Evolutionary conservation across 345 rosid genomes (phyloP).

Genomic region (Gynandropsis gynandra): DNA sequence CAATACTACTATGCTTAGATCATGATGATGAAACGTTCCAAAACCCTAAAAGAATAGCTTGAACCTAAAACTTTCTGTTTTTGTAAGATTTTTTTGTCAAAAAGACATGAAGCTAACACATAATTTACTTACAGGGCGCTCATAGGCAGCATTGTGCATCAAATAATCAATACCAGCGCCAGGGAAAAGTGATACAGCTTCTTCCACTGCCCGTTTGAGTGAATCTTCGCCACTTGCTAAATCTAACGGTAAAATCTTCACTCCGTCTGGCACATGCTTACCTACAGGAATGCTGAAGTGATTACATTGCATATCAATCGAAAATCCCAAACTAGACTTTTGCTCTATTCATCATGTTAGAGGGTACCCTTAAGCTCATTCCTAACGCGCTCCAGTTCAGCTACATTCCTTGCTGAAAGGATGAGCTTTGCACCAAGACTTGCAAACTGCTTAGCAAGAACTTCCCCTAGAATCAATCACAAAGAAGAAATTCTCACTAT

Average conservation of each 20-base stretch:
- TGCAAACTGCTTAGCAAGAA: slow-evolving; percentile 79
- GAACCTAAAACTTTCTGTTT: background rate
- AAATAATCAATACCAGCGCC: slow-evolving; percentile 69
- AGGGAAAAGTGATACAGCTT: slow-evolving; percentile 61
- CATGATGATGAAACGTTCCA: background rate
- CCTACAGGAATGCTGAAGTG: slow-evolving; percentile 35
- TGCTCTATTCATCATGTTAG: background rate
- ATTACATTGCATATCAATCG: slow-evolving; percentile 8
- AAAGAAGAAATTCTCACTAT: background rate
- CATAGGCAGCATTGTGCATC: slow-evolving; percentile 92
- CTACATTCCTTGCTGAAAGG: slow-evolving; percentile 73
- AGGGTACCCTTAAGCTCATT: slow-evolving; percentile 57
- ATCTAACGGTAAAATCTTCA: slow-evolving; percentile 74
- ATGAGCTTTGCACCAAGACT: slow-evolving; percentile 85
- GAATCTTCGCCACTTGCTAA: slow-evolving; percentile 71
- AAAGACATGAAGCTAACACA: background rate
- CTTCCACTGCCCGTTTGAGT: slow-evolving; percentile 59
- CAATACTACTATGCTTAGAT: background rate
- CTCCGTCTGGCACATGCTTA: slow-evolving; percentile 64
- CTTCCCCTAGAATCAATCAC: slow-evolving; percentile 49
- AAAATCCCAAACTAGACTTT: slow-evolving; percentile 1
- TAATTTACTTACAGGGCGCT: slow-evolving; percentile 69
- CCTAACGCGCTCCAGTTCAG: slow-evolving; percentile 70
- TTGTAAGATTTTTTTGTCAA: no score
- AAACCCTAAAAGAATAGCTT: slow-evolving; percentile 7